These are phyloP conservation scores for Exophiala spinifera DNA, from an alignment of 2,329 filamentous ascomycete genomes.

Conservation along the genomic window DNA sequence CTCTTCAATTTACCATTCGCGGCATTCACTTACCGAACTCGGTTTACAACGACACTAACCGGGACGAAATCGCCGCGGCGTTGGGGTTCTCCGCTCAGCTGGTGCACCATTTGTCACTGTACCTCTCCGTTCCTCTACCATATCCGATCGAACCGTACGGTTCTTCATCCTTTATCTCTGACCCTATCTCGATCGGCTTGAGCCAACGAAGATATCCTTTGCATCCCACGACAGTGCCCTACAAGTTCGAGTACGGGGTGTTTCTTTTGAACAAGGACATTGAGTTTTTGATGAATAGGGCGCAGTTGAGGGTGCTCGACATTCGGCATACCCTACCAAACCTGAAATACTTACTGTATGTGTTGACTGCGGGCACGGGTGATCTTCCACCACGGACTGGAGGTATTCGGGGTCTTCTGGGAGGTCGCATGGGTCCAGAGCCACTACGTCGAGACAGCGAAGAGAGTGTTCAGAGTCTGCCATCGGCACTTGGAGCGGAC, in stretches of 20 bases:
- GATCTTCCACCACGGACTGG: conserved; percentile 57
- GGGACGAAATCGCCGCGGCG: conserved; percentile 74
- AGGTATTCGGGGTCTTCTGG: conserved; percentile 48
- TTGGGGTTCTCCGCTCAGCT: conserved; percentile 77
- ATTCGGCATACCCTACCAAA: conserved; percentile 91
- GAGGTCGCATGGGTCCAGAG: conserved; percentile 37
- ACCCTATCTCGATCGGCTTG: conserved; percentile 60
- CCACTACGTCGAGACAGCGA: conserved; percentile 40
- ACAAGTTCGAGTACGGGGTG: conserved; percentile 92
- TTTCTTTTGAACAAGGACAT: conserved; percentile 97
- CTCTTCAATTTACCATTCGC: conserved; percentile 81
- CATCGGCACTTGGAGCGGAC: conserved; percentile 3
- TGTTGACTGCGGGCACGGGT: conserved; percentile 74
- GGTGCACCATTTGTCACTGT: conserved; percentile 73
- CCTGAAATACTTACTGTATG: conserved; percentile 85
- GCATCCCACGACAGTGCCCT: conserved; percentile 71
- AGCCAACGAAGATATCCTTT: conserved; percentile 74
- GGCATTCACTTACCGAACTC: conserved; percentile 77
- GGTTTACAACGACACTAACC: conserved; percentile 64
- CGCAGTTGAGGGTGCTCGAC: conserved; percentile 78
- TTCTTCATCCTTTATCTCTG: conserved; percentile 71
- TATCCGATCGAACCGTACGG: conserved; percentile 73
- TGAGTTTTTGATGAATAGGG: conserved; percentile 63
- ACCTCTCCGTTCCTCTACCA: conserved; percentile 72
- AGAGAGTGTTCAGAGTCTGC: conserved; percentile 35